Evolutionary conservation across 495 filamentous ascomycete species (phyloP).

Genomic region (Penicillium odoratum): DNA sequence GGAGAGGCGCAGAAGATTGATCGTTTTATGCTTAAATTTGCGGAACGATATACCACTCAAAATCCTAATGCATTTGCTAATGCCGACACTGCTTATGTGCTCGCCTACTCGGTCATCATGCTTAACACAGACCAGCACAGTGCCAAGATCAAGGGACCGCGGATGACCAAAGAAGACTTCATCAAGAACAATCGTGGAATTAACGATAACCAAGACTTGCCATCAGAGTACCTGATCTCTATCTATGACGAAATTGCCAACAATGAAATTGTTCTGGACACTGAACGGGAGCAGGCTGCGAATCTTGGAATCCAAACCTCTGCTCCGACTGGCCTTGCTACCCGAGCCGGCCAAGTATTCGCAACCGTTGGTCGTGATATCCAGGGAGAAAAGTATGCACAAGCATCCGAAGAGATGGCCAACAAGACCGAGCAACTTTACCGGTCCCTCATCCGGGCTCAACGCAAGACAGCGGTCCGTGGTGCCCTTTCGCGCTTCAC

Average conservation of each 20-base stretch:
- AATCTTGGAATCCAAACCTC: constrained; percentile 60
- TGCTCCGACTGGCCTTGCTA: constrained; percentile 66
- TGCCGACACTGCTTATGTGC: constrained; percentile 94
- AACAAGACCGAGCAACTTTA: constrained; percentile 87
- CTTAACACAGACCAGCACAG: constrained; percentile 97
- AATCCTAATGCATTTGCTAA: constrained; percentile 98
- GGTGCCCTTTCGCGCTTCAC: constrained; percentile 75
- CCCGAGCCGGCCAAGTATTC: constrained; percentile 84
- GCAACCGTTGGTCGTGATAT: constrained; percentile 88
- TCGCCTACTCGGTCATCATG: constrained; percentile 95
- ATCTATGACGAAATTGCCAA: constrained; percentile 91
- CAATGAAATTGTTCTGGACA: constrained; percentile 93
- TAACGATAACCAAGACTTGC: constrained; percentile 92
- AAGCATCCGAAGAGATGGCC: constrained; percentile 94
- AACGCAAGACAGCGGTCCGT: constrained; percentile 72
- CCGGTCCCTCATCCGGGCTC: constrained; percentile 82
- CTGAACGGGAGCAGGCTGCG: constrained; percentile 84
- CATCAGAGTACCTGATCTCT: constrained; percentile 82
- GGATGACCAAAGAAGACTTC: constrained; percentile 96
- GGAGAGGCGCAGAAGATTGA: constrained; percentile 99
- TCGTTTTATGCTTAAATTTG: constrained; percentile 99
- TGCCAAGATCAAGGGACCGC: constrained; percentile 69
- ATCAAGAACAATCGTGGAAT: constrained; percentile 99
- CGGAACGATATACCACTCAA: constrained; percentile 87
- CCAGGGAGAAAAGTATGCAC: constrained; percentile 88